phyloP scores from a whole-genome alignment of 1,139 yeast species.

The Hyphopichia khmerensis region DNA sequence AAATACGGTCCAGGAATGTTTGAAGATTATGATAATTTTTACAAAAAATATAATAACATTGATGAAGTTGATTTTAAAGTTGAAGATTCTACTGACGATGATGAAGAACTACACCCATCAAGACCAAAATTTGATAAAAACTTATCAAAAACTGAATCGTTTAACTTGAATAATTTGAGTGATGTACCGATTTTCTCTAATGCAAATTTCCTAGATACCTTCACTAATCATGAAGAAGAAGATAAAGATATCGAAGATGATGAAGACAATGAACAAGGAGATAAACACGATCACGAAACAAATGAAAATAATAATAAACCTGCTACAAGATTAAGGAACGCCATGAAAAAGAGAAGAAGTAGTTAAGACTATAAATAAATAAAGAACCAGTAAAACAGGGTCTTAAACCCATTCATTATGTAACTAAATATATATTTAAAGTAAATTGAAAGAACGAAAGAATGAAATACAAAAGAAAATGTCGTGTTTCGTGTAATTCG shows the following conservation, averaged over 20 bases:
- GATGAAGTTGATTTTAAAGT: conserved; percentile 5
- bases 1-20: conserved; percentile 74
- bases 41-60: conserved; percentile 23
- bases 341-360: conserved; percentile 1
- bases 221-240: conserved; percentile 9
- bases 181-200: conserved; percentile 37
- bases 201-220: conserved; percentile 9
- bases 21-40: conserved; percentile 55
- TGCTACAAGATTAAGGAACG: conserved; percentile 4
- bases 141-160: conserved; percentile 10
- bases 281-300: conserved; percentile 6
- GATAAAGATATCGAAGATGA: conserved; percentile 6
- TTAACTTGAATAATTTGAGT: conserved; percentile 20
- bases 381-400: too few species aligned
- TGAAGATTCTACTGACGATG: background rate
- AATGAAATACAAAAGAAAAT: too few species aligned
- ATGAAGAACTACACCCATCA: background rate
- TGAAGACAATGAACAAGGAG: conserved; percentile 8
- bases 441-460: too few species aligned
- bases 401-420: too few species aligned
- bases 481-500: too few species aligned
- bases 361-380: background rate
- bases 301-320: background rate
- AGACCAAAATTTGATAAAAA: conserved; percentile 7
- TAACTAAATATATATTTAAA: too few species aligned